phyloP scores from a whole-genome alignment of 495 filamentous ascomycete species.

The Rhizodiscina lignyota region DNA sequence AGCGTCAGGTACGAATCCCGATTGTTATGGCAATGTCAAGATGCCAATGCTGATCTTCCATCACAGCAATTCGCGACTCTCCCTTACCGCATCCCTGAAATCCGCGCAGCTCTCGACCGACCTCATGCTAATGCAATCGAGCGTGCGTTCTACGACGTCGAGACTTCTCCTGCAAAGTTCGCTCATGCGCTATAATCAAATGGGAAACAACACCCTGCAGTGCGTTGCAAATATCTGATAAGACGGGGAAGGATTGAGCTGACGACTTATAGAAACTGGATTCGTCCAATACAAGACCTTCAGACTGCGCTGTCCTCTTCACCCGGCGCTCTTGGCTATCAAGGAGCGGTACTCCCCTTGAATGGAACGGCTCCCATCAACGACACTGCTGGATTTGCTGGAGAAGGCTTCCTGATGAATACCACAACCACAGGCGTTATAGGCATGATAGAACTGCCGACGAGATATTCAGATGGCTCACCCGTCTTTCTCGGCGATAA shows the following conservation, averaged over 20 bases:
- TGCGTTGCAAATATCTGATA: too few relatives aligned
- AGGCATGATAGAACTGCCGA: conserved; percentile 38
- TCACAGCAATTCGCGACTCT: conserved; percentile 41
- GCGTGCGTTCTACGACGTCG: conserved; percentile 47
- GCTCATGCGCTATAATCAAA: conserved; percentile 41
- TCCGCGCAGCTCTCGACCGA: conserved; percentile 63
- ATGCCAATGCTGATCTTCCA: too few relatives aligned
- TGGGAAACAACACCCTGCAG: conserved; percentile 33
- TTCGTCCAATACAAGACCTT: conserved; percentile 36
- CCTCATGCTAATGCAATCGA: conserved; percentile 55
- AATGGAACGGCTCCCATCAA: conserved; percentile 16
- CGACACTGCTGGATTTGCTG: conserved; percentile 27
- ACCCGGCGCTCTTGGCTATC: conserved; percentile 38
- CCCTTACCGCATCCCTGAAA: conserved; percentile 72
- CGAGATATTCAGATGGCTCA: conserved; percentile 36
- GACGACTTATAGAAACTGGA: conserved; percentile 33
- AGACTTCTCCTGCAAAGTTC: conserved; percentile 48
- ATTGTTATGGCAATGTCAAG: not conserved
- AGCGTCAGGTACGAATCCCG: conserved; percentile 30
- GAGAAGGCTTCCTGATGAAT: conserved; percentile 36
- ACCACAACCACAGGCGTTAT: conserved; percentile 31
- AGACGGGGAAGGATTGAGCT: too few relatives aligned
- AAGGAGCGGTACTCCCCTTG: conserved; percentile 48
- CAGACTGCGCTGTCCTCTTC: conserved; percentile 36
- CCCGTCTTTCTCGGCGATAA: conserved; percentile 39